Evolutionary conservation across 306 rosid species (phyloP), one percentile per base, ranked within the genome.

Genomic region (Citrullus mucosospermus): DNA sequence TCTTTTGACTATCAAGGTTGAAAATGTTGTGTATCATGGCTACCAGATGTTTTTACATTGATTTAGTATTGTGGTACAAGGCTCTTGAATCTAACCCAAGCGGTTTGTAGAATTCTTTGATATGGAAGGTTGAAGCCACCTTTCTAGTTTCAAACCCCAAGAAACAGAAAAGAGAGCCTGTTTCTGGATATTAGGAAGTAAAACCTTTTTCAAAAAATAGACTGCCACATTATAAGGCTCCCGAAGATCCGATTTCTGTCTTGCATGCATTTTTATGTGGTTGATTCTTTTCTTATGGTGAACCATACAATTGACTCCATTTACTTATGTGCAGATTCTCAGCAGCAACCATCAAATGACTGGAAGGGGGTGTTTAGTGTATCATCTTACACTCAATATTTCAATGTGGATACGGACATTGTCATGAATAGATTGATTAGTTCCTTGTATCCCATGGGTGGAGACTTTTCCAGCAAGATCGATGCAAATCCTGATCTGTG

Each of bases 401-500:
- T 96, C 81, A 86, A 96, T 82, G 96, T 96, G 60, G 99, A 96
- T 82, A 91, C 99, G 9, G 99, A 93, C 79, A 51, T 87, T 56
- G 93, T 96, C 82, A 2, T 91, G 68, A 88, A 85, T 89, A 90
- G 99, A 87, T 75, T 96, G 83, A 89, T 90, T 62, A 88, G 92
- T 85, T 90, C 99, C 71, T 78, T 96, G 78, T 79, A 91, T 87
- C 99, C 99, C 41, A 82, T 82, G 81, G 85, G 84, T 75, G 92
- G 96, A 70, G 99, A 96, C 80, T 96, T 96, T 82, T 85, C 89
- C 79, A 85, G 83, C 94, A 96, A 90, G 85, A 93, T 96, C 78
- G 97, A 92, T 80, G 98, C 97, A 60, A 96, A 92, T 81, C 99
- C 99, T 79, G 99, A 96, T 80, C 84, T 96, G 99, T 96, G 82